phyloP scores from a whole-genome alignment of 2,329 filamentous ascomycete genomes.

The Bipolaris oryzae region DNA sequence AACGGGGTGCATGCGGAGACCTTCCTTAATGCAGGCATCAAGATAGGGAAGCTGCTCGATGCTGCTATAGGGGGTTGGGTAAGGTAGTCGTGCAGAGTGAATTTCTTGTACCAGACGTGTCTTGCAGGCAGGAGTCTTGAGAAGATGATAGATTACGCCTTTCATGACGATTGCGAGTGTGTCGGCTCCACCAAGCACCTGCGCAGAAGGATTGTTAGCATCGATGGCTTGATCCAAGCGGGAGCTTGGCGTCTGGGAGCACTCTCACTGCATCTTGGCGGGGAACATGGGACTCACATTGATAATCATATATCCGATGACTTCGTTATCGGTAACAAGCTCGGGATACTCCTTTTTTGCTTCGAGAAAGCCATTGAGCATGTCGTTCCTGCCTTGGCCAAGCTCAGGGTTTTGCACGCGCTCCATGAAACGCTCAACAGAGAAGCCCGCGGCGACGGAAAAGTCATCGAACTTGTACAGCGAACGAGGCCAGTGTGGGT shows the following conservation, averaged over 20 bases:
- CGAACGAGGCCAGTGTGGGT: slow-evolving; percentile 24
- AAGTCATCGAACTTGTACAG: slow-evolving; percentile 32
- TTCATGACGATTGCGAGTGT: slow-evolving; percentile 36
- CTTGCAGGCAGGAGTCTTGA: slow-evolving; percentile 28
- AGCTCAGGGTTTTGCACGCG: slow-evolving; percentile 25
- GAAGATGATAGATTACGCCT: slow-evolving; percentile 35
- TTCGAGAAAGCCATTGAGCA: slow-evolving; percentile 30
- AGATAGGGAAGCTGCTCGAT: slow-evolving; percentile 50
- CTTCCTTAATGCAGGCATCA: slow-evolving; percentile 56
- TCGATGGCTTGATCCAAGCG: background rate
- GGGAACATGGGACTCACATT: slow-evolving; percentile 25
- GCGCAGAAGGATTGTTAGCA: background rate
- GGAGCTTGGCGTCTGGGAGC: background rate
- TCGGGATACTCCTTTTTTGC: slow-evolving; percentile 24
- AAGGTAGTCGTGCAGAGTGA: slow-evolving; percentile 20
- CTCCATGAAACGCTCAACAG: slow-evolving; percentile 28
- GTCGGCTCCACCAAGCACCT: slow-evolving; percentile 43
- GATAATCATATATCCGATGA: slow-evolving; percentile 43
- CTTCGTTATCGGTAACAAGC: slow-evolving; percentile 37
- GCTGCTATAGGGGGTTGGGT: slow-evolving; percentile 24
- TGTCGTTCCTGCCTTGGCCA: slow-evolving; percentile 28
- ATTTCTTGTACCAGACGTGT: slow-evolving; percentile 34
- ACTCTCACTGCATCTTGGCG: background rate
- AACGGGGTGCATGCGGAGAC: slow-evolving; percentile 52
- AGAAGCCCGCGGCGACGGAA: slow-evolving; percentile 27